Conservation (phyloP, 805 yeast genomes). For the Lipomyces oligophaga region DNA sequence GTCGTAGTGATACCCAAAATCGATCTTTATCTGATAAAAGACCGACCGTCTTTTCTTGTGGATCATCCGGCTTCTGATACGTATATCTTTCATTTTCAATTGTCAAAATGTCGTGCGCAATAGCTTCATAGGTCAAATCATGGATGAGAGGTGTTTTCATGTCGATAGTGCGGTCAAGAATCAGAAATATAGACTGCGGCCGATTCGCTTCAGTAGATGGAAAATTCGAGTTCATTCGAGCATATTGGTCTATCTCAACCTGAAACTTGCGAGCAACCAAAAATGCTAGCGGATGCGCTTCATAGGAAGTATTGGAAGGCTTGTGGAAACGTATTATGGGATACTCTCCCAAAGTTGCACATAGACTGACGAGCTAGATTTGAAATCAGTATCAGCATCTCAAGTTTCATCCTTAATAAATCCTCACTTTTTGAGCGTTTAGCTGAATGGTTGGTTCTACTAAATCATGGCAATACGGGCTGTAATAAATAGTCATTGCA, state of each 20-base stretch:
- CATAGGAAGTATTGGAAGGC: slow-evolving; percentile 48
- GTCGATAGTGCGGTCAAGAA: slow-evolving; percentile 82
- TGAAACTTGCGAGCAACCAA: slow-evolving; percentile 73
- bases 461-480: slow-evolving; percentile 56
- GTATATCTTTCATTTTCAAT: slow-evolving; percentile 46
- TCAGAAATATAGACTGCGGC: slow-evolving; percentile 68
- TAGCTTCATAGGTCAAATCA: slow-evolving; percentile 86
- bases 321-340: slow-evolving; percentile 77
- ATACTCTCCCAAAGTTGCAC: slow-evolving; percentile 79
- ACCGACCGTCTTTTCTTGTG: slow-evolving; percentile 44
- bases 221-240: slow-evolving; percentile 62
- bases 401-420: background rate
- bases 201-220: slow-evolving; percentile 51
- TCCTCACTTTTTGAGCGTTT: background rate
- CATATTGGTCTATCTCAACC: slow-evolving; percentile 65
- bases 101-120: slow-evolving; percentile 73
- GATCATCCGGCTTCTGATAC: slow-evolving; percentile 44
- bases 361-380: slow-evolving; percentile 57
- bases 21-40: slow-evolving; percentile 59
- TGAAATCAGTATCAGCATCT: background rate
- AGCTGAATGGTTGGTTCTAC: slow-evolving; percentile 48
- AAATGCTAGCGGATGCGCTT: slow-evolving; percentile 59
- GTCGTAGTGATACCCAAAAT: slow-evolving; percentile 69
- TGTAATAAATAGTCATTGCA: slow-evolving; percentile 71
- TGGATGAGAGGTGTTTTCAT: slow-evolving; percentile 78